Evolutionary conservation across 768 basidiomycete genomes (phyloP), one percentile per base, ranked within the genome.

Genomic region (Termitomyces sp.): DNA sequence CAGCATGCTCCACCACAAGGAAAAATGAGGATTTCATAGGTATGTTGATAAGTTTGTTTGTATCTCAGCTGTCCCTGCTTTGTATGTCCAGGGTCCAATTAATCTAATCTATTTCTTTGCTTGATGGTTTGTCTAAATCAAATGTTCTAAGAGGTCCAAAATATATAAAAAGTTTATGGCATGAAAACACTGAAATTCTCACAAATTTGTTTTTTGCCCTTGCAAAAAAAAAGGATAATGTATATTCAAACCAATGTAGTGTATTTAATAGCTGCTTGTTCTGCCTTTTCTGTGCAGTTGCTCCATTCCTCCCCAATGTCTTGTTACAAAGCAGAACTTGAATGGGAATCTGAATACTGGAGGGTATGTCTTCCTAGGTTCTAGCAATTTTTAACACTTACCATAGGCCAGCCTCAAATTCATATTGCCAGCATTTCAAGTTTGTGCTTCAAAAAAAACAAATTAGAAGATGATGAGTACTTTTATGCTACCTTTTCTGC

Each of bases 401-500:
- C 33, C 18, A 20, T 33, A 16, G 30, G 12, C 13, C 37, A 55
- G 55, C 37, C 55, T 40, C 60, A 48, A 14, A 34, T 40, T 16
- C 8, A 47, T 42, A 20, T 58, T 13, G 50, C 46, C 1, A 30
- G 13, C 2, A 53, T 57, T 1, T 34, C 55, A 1, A 30, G 49
- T 2, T 58, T 44, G 1, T 60, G 55, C 3, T 66, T 62, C 33
- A 58, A 57, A n/a, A 57, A 56, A 26, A 61, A 55, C 8, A 52
- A 59, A 47, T 57, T 64, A 10, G 55, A 62, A 22, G 55, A 61
- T 4, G 65, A 66, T 42, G 59, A 62, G 18, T 16, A 39, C 2
- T 64, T 64, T 46, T 66, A 66, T 50, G 52, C 56, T 16, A 56
- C 46, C 12, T 66, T 66, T 24, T 63, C 59, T 0, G 49, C 46